These are phyloP conservation scores for Diaporthe vexans DNA, from an alignment of 2,329 filamentous ascomycete species.

Conservation along the genomic window DNA sequence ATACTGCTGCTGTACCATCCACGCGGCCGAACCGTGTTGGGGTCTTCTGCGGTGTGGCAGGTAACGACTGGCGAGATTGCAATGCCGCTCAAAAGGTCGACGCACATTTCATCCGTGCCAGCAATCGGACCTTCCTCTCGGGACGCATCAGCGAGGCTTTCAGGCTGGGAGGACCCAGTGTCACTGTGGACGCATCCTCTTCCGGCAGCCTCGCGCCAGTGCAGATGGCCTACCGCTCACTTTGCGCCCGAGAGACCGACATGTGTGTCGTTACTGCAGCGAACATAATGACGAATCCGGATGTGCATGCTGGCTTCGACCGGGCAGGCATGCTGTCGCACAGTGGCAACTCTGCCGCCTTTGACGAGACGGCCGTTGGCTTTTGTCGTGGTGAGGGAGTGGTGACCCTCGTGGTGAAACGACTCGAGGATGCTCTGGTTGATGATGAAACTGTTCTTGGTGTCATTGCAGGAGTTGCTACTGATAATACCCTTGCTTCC, in stretches of 20 bases:
- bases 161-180: constrained; percentile 50
- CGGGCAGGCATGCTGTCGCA: constrained; percentile 72
- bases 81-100: constrained; percentile 60
- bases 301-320: constrained; percentile 73
- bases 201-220: constrained; percentile 54
- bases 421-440: constrained; percentile 58
- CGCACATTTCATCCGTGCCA: constrained; percentile 46
- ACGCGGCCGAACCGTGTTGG: constrained; percentile 64
- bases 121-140: constrained; percentile 49
- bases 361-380: constrained; percentile 55
- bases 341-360: constrained; percentile 51
- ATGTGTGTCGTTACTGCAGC: constrained; percentile 73
- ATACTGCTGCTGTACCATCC: constrained; percentile 40
- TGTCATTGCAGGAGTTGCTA: constrained; percentile 60
- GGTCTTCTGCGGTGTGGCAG: constrained; percentile 75
- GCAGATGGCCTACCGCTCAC: constrained; percentile 60
- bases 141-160: constrained; percentile 55
- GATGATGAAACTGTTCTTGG: constrained; percentile 59
- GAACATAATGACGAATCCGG: constrained; percentile 74
- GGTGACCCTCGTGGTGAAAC: constrained; percentile 62
- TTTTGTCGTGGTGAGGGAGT: constrained; percentile 67
- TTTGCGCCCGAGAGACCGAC: constrained; percentile 74
- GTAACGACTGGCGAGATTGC: constrained; percentile 66
- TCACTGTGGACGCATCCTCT: constrained; percentile 56
- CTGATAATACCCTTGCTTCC: constrained; percentile 73